Evolutionary conservation across 805 yeast species (phyloP).

Genomic region (Metschnikowia bowlesiae): DNA sequence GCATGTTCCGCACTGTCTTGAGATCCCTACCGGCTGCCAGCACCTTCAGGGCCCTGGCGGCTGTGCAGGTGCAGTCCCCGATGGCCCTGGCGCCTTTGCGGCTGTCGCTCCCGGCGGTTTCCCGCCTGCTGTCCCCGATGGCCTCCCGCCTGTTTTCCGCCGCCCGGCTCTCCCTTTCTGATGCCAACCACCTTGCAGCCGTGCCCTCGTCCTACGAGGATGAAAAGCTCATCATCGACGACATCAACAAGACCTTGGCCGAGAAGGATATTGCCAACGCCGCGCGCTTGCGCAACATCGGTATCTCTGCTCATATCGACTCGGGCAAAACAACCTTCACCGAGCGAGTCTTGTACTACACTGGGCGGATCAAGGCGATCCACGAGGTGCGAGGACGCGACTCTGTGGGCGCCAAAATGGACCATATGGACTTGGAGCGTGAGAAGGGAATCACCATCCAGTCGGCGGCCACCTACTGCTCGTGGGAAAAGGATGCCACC

Average conservation of each 20-base stretch:
- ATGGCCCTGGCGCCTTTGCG: neutral
- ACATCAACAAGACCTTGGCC: slow-evolving; percentile 45
- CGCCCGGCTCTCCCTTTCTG: neutral
- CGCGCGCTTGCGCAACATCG: slow-evolving; percentile 78
- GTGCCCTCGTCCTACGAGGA: slow-evolving; percentile 57
- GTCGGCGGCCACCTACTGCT: slow-evolving; percentile 97
- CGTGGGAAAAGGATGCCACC: slow-evolving; percentile 75
- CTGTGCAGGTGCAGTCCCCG: too few relatives aligned
- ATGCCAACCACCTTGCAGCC: slow-evolving; percentile 8
- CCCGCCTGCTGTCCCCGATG: neutral
- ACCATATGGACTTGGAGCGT: slow-evolving; percentile 96
- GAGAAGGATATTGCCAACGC: slow-evolving; percentile 51
- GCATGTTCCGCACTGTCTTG: slow-evolving; percentile 1
- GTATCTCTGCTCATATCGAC: slow-evolving; percentile 97
- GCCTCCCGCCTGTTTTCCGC: slow-evolving; percentile 2
- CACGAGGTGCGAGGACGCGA: slow-evolving; percentile 97
- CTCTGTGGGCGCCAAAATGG: slow-evolving; percentile 99
- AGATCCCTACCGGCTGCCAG: neutral
- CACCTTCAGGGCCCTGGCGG: neutral
- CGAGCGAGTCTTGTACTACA: slow-evolving; percentile 91
- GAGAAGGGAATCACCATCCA: slow-evolving; percentile 99
- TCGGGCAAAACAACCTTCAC: slow-evolving; percentile 98
- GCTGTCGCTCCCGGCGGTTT: neutral
- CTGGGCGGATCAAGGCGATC: slow-evolving; percentile 94
- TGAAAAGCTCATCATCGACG: slow-evolving; percentile 65